Base-by-base conservation (phyloP, 768 basidiomycete genomes). In the Russula lepida region DNA sequence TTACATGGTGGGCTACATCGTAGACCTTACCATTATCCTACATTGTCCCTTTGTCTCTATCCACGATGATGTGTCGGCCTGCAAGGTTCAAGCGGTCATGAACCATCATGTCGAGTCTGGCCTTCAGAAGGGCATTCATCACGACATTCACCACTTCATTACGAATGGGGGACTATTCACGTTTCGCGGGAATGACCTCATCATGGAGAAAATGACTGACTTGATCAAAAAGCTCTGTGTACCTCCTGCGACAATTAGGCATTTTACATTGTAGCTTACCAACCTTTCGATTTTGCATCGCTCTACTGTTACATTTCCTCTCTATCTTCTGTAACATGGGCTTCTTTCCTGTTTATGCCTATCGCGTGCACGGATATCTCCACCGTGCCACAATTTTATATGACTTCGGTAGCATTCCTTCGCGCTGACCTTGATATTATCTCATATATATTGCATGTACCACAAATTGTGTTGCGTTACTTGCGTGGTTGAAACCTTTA, bases 1-100 rank as follows among this genome's bases (percentile, higher is more conserved):
- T n/a, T 59, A 46, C n/a, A 17, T 62, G 13, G 49, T 55, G 54
- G 59, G 46, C 35, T 55, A 60, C 47, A 55, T 60, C 41, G 54
- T 60, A 43, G 28, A 55, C 23, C 59, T 60, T 30, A 55, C 37
- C 0, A 37, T 60, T 2, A 33, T 60, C 28, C 44, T 49, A 1
- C 17, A 55, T 25, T 12, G 0, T 21, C 21, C 37, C 43, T 60
- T 48, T 23, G 6, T 30, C 15, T 6, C 12, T 33, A n/a, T 19
- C 11, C 15, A 19, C 21, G 28, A 37, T 15, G 35, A 28, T 19
- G 46, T 48, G 21, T 60, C 59, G 9, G 9, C 0, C 13, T 12
- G 12, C n/a, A 17, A 23, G 1, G 27, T 39, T n/a, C 33, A 3
- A 28, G 13, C n/a, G 39, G 39, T 11, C 5, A 13, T 55, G 23